phyloP scores from a whole-genome alignment of 2,329 filamentous ascomycete species.

The Alternaria viburni region DNA sequence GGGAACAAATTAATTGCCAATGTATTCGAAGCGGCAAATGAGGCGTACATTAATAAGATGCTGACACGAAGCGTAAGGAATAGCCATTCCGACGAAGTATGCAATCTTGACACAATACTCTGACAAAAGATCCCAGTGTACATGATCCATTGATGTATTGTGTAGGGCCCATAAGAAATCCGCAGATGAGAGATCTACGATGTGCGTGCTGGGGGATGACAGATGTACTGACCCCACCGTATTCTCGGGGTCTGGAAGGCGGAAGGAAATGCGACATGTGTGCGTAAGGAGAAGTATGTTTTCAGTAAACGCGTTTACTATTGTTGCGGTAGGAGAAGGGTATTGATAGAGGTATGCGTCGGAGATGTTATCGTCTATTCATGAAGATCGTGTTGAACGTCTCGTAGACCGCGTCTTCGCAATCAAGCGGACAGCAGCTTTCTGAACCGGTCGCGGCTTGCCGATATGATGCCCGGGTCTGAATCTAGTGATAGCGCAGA shows the following conservation, averaged over 20 bases:
- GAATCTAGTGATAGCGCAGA: conserved; percentile 29
- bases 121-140: neutral
- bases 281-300: neutral
- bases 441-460: neutral
- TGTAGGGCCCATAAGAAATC: neutral
- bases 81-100: neutral
- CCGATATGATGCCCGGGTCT: neutral
- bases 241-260: neutral
- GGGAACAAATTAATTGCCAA: neutral
- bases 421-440: neutral
- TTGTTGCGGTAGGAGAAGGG: neutral
- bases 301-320: neutral
- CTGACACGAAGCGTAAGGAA: neutral
- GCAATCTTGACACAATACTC: neutral
- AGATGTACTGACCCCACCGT: neutral
- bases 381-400: neutral
- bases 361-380: neutral
- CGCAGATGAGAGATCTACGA: neutral
- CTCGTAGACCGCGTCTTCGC: neutral
- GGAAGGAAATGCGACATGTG: neutral
- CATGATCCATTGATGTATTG: neutral
- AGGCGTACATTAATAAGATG: neutral
- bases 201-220: neutral
- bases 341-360: neutral
- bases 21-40: neutral